Base-by-base conservation (phyloP, 805 yeast species). In the Candida takata region DNA sequence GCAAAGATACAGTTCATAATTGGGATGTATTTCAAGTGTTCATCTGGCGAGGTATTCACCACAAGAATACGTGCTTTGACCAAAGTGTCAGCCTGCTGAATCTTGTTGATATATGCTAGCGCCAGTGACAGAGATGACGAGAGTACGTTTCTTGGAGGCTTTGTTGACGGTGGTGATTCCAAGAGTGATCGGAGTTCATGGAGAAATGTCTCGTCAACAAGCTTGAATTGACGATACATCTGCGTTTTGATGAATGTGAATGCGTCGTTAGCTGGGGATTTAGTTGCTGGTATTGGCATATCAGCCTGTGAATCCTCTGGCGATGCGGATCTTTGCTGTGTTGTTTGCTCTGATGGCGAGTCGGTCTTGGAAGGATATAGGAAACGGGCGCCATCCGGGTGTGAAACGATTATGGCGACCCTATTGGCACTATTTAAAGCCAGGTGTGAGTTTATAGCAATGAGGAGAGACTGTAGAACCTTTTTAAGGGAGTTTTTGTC, bases 1-100 rank as follows among this genome's bases (percentile, higher is more conserved):
- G 97, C 90, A 61, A 92, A 92, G 21, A 92, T 90, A 41, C 92
- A 72, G 58, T 92, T 92, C 97, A 92, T 92, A 29, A 86, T 79
- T 5, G 97, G 84, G 29, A 90, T 84, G 57, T 92, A 94, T 39
- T 84, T 85, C 35, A 85, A 65, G 5, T 86, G 76, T 37, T 76
- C 78, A 48, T 85, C 87, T 43, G 77, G 85, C 44, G 80, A 76
- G 18, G 86, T 71, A 40, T 78, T 75, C 4, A 83, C 55, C 10
- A 79, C 68, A 41, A 84, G 48, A 6, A 82, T 62, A 32, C 88
- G 69, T 0, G 96, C 78, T 33, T 81, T 78, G 39, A 83, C 57
- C 29, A 69, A 51, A 6, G 65, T 55, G 27, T 72, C 55, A 8
- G 41, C 51, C 57, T 55, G 61, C 58, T 16, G 69, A 1, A 36